Conservation (phyloP, 2,329 filamentous ascomycete genomes). For the Xylaria sp. region DNA sequence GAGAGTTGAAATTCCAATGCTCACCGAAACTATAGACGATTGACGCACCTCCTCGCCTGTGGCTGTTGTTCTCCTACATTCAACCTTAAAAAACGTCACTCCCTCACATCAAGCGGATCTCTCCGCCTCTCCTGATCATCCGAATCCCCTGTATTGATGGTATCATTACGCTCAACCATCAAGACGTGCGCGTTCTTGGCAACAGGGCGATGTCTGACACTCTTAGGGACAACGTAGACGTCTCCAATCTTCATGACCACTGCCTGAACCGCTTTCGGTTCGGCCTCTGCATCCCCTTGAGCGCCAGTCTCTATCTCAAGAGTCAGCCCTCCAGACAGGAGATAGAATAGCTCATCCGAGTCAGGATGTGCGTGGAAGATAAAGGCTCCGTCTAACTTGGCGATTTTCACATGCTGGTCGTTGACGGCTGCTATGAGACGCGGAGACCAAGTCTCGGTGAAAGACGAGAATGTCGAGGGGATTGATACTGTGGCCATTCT, state of each 20-base stretch:
- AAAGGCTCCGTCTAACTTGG: constrained; percentile 18
- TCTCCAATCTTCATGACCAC: constrained; percentile 24
- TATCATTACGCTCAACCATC: constrained; percentile 23
- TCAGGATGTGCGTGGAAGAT: constrained; percentile 25
- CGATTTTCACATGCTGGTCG: constrained; percentile 27
- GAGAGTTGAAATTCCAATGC: too few relatives aligned
- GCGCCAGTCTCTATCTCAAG: constrained; percentile 16
- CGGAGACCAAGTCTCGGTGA: constrained; percentile 28
- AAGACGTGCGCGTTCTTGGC: constrained; percentile 20
- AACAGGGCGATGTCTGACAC: constrained; percentile 24
- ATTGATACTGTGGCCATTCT: constrained; percentile 25
- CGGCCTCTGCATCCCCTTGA: background rate
- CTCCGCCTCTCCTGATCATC: constrained; percentile 14
- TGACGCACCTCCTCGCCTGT: too few relatives aligned
- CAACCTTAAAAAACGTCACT: background rate
- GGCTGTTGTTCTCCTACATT: too few relatives aligned
- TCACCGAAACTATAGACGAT: too few relatives aligned
- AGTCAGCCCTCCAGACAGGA: constrained; percentile 22
- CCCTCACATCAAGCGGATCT: constrained; percentile 14
- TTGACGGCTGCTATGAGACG: constrained; percentile 27
- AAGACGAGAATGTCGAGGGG: constrained; percentile 23
- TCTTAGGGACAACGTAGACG: constrained; percentile 20
- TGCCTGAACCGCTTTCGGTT: background rate
- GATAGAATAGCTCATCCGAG: constrained; percentile 29
- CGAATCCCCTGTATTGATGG: constrained; percentile 20